phyloP scores from a whole-genome alignment of 345 rosid species.

The Mallotus nudiflorus region DNA sequence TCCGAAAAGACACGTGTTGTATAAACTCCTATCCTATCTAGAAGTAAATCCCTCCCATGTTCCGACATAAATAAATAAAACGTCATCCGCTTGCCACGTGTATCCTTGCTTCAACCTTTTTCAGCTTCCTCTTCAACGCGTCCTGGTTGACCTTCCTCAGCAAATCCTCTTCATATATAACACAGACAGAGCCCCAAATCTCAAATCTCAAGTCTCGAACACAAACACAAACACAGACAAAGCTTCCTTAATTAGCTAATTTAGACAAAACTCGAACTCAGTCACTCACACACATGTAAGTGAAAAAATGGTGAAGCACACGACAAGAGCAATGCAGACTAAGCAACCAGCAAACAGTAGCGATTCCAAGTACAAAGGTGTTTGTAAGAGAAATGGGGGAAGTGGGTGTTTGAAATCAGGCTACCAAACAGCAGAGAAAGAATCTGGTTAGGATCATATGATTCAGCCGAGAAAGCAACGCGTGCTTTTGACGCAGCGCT shows the following conservation, averaged over 20 bases:
- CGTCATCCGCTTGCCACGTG: neutral
- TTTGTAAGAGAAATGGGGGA: slow-evolving; percentile 68
- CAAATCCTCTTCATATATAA: neutral
- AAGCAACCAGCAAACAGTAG: slow-evolving; percentile 20
- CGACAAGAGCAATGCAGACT: no score
- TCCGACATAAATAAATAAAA: neutral
- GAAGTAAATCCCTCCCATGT: slow-evolving; percentile 18
- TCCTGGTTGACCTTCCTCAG: neutral
- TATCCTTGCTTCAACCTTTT: neutral
- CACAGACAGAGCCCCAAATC: slow-evolving; percentile 12
- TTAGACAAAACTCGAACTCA: neutral
- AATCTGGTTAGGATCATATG: slow-evolving; percentile 68
- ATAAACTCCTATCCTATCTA: neutral
- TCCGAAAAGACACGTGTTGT: slow-evolving; percentile 12
- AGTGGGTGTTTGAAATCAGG: slow-evolving; percentile 64
- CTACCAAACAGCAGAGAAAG: slow-evolving; percentile 56
- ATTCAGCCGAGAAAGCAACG: slow-evolving; percentile 75
- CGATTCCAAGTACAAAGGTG: slow-evolving; percentile 47
- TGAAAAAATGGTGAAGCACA: slow-evolving; percentile 30
- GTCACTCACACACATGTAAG: no score
- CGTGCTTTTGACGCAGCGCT: slow-evolving; percentile 86
- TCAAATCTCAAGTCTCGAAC: neutral
- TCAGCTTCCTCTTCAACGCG: slow-evolving; percentile 9
- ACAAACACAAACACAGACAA: neutral
- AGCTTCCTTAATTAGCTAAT: neutral